Percentiles rank a stretch among this genome's conserved stretches.
Conservation (phyloP, 1,284 basidiomycete species). For the Gymnopus androsaceus region DNA sequence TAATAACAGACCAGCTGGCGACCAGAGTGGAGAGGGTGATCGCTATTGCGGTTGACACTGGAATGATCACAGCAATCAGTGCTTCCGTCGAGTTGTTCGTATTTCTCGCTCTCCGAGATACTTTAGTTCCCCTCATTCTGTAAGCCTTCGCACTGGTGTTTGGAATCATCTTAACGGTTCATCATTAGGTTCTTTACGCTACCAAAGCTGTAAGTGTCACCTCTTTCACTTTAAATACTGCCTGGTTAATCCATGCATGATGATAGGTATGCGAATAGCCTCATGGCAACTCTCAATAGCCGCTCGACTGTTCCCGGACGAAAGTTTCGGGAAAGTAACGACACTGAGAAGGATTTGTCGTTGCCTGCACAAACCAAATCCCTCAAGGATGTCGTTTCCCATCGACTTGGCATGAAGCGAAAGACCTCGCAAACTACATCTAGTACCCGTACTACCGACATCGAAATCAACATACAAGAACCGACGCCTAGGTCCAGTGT, state of each 20-base stretch:
- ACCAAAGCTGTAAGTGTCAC: slow-evolving; percentile 16
- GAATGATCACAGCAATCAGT: slow-evolving; percentile 16
- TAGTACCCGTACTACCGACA: no score
- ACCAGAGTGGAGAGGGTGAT: not conserved
- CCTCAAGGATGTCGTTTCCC: no score
- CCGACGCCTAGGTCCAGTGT: not conserved
- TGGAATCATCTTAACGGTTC: not conserved
- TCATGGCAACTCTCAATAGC: slow-evolving; percentile 18
- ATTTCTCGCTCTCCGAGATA: slow-evolving; percentile 13
- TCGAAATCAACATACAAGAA: no score
- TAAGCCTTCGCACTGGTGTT: not conserved
- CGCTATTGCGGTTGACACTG: slow-evolving; percentile 16
- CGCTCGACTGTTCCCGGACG: slow-evolving; percentile 12
- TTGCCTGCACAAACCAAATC: no score
- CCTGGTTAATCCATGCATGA: no score
- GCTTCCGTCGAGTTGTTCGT: slow-evolving; percentile 16
- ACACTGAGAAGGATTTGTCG: no score
- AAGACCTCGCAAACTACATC: no score
- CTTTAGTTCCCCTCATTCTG: slow-evolving; percentile 17
- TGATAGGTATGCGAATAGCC: slow-evolving; percentile 18
- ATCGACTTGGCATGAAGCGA: no score
- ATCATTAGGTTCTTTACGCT: slow-evolving; percentile 17
- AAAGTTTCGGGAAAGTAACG: slow-evolving; percentile 14
- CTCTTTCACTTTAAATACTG: not conserved
- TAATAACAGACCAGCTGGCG: no score